phyloP scores from a whole-genome alignment of 2,329 filamentous ascomycete genomes.

The Didymella pinodella region DNA sequence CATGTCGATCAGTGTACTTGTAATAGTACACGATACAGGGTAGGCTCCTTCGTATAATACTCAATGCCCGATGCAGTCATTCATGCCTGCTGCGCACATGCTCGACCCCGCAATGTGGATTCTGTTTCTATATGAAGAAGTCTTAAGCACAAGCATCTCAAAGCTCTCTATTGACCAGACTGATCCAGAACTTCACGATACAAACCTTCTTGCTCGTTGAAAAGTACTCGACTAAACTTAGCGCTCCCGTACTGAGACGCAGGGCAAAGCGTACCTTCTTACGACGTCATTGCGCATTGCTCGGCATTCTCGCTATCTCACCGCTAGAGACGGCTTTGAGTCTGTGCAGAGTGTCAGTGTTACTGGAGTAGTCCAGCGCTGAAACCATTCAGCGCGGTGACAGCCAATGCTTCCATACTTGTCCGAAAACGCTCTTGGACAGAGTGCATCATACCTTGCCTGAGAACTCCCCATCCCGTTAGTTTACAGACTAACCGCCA shows the following conservation, averaged over 20 bases:
- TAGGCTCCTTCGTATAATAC: not conserved
- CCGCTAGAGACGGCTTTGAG: not conserved
- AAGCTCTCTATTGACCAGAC: slow-evolving; percentile 6
- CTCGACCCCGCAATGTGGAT: not conserved
- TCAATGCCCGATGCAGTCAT: not conserved
- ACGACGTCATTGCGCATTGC: slow-evolving; percentile 8
- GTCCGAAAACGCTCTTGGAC: no score
- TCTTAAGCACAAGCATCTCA: not conserved
- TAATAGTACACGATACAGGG: slow-evolving; percentile 1
- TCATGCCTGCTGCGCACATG: not conserved
- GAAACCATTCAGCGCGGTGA: no score
- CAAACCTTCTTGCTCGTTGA: slow-evolving; percentile 5
- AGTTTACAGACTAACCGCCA: no score
- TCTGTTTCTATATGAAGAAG: not conserved
- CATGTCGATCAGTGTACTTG: slow-evolving; percentile 7
- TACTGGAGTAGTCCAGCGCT: not conserved
- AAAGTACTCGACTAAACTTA: slow-evolving; percentile 4
- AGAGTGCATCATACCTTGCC: no score
- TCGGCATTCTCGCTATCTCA: not conserved
- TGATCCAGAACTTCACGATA: not conserved
- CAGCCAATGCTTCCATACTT: no score
- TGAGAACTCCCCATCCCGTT: no score
- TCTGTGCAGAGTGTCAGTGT: not conserved
- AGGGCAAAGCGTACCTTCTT: not conserved
- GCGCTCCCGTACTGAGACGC: slow-evolving; percentile 5